Conservation (phyloP, 768 basidiomycete genomes). For the Xerocomellus intermedius region DNA sequence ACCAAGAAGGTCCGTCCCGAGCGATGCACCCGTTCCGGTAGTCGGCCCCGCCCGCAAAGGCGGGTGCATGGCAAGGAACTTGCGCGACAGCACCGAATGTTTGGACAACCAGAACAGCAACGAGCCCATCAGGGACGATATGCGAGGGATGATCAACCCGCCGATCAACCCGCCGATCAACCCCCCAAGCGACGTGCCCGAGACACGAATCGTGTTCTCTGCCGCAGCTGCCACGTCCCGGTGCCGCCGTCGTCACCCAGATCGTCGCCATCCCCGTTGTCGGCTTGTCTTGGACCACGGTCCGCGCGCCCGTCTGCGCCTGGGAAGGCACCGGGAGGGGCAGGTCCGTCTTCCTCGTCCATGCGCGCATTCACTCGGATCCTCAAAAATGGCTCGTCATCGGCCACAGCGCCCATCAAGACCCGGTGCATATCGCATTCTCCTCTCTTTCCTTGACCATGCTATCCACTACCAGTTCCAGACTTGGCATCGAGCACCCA, state of each 20-base stretch:
- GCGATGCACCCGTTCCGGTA: constrained; percentile 8
- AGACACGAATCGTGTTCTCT: constrained; percentile 56
- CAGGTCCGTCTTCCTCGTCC: constrained; percentile 25
- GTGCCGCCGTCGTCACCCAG: constrained; percentile 6
- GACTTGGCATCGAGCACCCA: constrained; percentile 42
- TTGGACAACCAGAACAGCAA: constrained; percentile 55
- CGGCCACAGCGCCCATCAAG: constrained; percentile 23
- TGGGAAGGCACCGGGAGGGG: constrained; percentile 11
- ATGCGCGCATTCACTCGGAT: constrained; percentile 34
- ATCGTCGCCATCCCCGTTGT: constrained; percentile 10
- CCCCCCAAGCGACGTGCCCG: constrained; percentile 60
- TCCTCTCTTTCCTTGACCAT: constrained; percentile 12
- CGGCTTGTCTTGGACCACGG: constrained; percentile 13
- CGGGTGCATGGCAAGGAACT: constrained; percentile 24
- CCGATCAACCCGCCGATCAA: constrained; percentile 41
- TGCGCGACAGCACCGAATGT: constrained; percentile 27
- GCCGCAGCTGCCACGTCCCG: constrained; percentile 49
- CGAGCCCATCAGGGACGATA: constrained; percentile 64
- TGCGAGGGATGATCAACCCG: constrained; percentile 63
- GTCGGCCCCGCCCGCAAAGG: constrained; percentile 3
- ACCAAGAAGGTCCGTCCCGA: constrained; percentile 1
- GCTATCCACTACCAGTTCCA: constrained; percentile 4
- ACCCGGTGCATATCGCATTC: constrained; percentile 20
- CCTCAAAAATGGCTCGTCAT: constrained; percentile 32
- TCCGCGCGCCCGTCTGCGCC: constrained; percentile 10